Evolutionary conservation across 208 protist genomes (phyloP).

Genomic region (Crithidia fasciculata): DNA sequence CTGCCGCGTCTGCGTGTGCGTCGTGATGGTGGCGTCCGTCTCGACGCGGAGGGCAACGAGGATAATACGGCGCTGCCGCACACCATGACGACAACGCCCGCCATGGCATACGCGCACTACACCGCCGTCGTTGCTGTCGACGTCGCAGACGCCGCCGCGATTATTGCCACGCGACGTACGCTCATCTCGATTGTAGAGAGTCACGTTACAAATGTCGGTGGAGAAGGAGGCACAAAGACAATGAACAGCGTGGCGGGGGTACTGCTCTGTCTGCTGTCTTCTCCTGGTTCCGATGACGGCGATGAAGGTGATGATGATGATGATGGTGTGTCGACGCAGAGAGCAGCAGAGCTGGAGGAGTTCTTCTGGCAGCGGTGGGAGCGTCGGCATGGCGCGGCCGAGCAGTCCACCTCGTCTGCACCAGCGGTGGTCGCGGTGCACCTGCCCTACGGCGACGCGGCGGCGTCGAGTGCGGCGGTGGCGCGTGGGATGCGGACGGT

Average conservation of each 20-base stretch:
- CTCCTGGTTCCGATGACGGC: not conserved
- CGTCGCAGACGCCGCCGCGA: not conserved
- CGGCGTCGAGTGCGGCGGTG: slow-evolving; percentile 7
- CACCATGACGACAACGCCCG: not conserved
- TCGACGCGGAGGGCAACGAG: not conserved
- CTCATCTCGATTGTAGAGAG: slow-evolving; percentile 20
- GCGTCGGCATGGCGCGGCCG: not conserved
- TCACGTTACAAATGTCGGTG: slow-evolving; percentile 7
- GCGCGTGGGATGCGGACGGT: slow-evolving; percentile 20
- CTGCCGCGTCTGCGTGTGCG: slow-evolving; percentile 26
- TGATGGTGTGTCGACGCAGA: not conserved
- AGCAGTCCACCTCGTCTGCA: not conserved
- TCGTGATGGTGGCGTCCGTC: slow-evolving; percentile 19
- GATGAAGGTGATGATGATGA: not conserved
- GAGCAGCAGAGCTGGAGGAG: slow-evolving; percentile 1
- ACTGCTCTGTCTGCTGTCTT: slow-evolving; percentile 15
- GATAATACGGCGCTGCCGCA: slow-evolving; percentile 1
- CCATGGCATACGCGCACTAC: slow-evolving; percentile 34
- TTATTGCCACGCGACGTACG: not conserved
- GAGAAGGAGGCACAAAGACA: not conserved
- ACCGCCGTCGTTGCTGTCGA: slow-evolving; percentile 26
- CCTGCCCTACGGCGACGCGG: slow-evolving; percentile 20
- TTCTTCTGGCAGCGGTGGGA: slow-evolving; percentile 23
- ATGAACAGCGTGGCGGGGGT: slow-evolving; percentile 20
- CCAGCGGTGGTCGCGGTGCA: slow-evolving; percentile 11